Evolutionary conservation across 2,329 filamentous ascomycete genomes (phyloP), one percentile per base, ranked within the genome.

Genomic region (Hymenoscyphus repandus): DNA sequence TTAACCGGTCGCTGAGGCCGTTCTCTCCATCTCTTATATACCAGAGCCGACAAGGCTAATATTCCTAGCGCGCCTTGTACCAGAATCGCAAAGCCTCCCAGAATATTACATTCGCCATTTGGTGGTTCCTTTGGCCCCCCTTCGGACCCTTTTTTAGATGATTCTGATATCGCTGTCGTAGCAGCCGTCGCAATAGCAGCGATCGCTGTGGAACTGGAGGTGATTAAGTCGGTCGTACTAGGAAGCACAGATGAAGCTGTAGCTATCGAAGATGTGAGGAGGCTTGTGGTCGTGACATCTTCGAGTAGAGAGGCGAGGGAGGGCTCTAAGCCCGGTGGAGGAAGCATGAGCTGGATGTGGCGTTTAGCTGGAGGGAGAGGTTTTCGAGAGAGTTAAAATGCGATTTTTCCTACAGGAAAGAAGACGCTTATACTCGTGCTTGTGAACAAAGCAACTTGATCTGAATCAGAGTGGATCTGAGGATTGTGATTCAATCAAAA

Each of bases 11-110:
- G 80, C 68, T 96, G 92, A 1, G 93, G 92, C 51, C 88, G 79
- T 71, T 99, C 93, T 58, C 88, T 82, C 83, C 87, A 96, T 60
- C 93, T 80, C 74, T 99, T 99, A 74, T 83, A 95, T 6, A 97
- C 92, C 44, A 99, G 78, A 1, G 90, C 88, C 49, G 92, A 74
- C 47, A 97, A 72, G 7, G 93, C 93, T 50, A 96, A 74, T 15
- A 78, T 81, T 15, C 93, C 93, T 15, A 99, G 80, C 1, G 90
- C 88, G 39, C 82, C 86, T 73, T 99, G 93, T 5, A 99, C 86
- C 32, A 99, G 65, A 49, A 99, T 78, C 11, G 93, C 92, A 67
- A 97, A 99, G 3, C 91, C 81, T 1, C 93, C 93, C 2, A 99
- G 77, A 9, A 99, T 78, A 58, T 85, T 79, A 69, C 93, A 99